Evolutionary conservation across 768 basidiomycete genomes (phyloP).

Genomic region (Daedaleopsis sinensis): DNA sequence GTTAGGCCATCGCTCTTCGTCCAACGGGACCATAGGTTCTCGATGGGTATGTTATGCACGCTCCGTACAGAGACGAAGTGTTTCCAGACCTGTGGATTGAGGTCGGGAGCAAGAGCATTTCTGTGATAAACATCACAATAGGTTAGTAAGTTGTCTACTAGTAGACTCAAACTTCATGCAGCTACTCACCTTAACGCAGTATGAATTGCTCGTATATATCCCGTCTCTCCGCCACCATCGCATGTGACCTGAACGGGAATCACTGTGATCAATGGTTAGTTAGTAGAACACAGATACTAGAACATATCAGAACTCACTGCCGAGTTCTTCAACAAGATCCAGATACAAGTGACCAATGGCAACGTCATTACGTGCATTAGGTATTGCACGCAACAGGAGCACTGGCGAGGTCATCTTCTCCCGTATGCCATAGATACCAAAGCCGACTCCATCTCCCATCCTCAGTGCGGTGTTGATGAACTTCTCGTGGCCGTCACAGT

Average conservation of each 20-base stretch:
- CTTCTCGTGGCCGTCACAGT: conserved; percentile 37
- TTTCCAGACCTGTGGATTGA: too few relatives aligned
- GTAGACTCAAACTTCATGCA: too few relatives aligned
- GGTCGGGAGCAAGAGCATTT: too few relatives aligned
- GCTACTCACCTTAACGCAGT: too few relatives aligned
- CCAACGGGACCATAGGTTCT: too few relatives aligned
- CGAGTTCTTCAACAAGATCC: conserved; percentile 28
- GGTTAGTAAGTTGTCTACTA: too few relatives aligned
- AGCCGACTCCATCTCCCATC: conserved; percentile 32
- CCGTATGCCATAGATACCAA: conserved; percentile 33
- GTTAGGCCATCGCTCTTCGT: too few relatives aligned
- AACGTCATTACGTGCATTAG: conserved; percentile 26
- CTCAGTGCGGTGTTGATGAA: conserved; percentile 27
- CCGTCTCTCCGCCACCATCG: conserved; percentile 29
- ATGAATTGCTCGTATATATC: too few relatives aligned
- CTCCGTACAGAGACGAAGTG: too few relatives aligned
- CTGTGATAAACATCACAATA: too few relatives aligned
- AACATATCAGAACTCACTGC: background rate
- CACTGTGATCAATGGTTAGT: conserved; percentile 14
- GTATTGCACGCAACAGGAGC: conserved; percentile 28
- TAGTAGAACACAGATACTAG: background rate
- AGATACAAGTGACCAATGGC: conserved; percentile 37
- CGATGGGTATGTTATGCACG: too few relatives aligned
- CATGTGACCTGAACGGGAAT: conserved; percentile 32
- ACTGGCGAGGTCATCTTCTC: conserved; percentile 32